phyloP scores from a whole-genome alignment of 805 yeast genomes.

The Schizosaccharomyces cryophilus region DNA sequence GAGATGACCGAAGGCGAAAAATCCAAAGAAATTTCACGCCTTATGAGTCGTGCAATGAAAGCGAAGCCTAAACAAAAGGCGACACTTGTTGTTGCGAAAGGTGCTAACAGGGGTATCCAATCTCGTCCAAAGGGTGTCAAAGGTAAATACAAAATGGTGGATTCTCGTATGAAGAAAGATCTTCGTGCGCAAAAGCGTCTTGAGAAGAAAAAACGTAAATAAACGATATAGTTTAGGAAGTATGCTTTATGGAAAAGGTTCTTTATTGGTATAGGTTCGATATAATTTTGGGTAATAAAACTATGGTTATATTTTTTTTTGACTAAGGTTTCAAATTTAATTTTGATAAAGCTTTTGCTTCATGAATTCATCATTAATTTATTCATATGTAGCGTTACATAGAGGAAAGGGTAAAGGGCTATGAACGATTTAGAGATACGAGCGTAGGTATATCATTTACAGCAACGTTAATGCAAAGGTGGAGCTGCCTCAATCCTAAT shows the following conservation, averaged over 20 bases:
- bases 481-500: conserved; percentile 55
- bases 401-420: too few relatives aligned
- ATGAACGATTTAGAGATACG: too few relatives aligned
- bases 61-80: conserved; percentile 52
- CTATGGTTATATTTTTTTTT: too few relatives aligned
- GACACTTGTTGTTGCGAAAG: conserved; percentile 69
- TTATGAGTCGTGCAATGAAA: conserved; percentile 59
- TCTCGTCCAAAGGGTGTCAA: conserved; percentile 94
- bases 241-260: too few relatives aligned
- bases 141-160: conserved; percentile 98
- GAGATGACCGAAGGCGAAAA: conserved; percentile 80
- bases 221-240: background rate
- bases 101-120: conserved; percentile 57
- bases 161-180: conserved; percentile 93
- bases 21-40: conserved; percentile 70
- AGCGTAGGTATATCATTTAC: too few relatives aligned
- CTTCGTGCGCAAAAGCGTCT: conserved; percentile 78
- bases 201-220: conserved; percentile 24
- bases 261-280: too few relatives aligned
- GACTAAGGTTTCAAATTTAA: too few relatives aligned
- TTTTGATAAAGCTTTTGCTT: too few relatives aligned
- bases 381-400: too few relatives aligned
- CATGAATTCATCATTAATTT: too few relatives aligned
- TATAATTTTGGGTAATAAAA: too few relatives aligned
- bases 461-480: background rate